Evolutionary conservation across 176 grass and related monocot species (phyloP).

Genomic region (Avena eriantha): DNA sequence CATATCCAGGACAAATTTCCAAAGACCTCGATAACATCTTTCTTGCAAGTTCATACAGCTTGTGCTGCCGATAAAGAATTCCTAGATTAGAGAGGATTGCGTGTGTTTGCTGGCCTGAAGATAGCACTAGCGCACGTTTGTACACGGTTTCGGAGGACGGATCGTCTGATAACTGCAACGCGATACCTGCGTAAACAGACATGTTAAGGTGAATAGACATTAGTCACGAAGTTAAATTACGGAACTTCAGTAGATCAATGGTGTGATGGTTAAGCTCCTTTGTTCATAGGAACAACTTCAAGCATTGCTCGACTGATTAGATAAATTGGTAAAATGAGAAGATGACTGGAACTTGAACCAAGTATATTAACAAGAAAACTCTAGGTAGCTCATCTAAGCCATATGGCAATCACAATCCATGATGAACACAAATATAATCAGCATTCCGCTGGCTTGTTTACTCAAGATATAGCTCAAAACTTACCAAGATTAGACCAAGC

Average conservation of each 20-base stretch:
- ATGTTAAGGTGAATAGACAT: conserved; percentile 9
- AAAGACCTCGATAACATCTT: conserved; percentile 74
- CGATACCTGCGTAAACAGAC: conserved; percentile 67
- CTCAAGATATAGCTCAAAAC: conserved; percentile 28
- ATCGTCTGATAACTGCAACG: conserved; percentile 83
- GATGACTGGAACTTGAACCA: conserved; percentile 18
- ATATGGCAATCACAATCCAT: not conserved
- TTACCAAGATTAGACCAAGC: conserved; percentile 99
- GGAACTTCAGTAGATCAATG: not conserved
- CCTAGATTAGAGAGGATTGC: conserved; percentile 92
- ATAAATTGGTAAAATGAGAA: conserved; percentile 25
- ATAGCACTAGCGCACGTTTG: conserved; percentile 70
- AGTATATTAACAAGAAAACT: conserved; percentile 15
- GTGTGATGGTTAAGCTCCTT: conserved; percentile 4
- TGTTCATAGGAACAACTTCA: not conserved
- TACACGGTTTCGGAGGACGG: conserved; percentile 77
- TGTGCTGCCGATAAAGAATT: conserved; percentile 85
- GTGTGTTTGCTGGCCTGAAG: conserved; percentile 69
- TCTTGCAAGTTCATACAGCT: conserved; percentile 81
- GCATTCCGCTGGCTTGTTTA: conserved; percentile 2
- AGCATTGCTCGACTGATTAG: conserved; percentile 5
- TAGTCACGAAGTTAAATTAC: conserved; percentile 6
- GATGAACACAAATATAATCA: not conserved
- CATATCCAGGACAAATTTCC: conserved; percentile 87
- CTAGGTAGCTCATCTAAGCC: not conserved